These are phyloP conservation scores for Crithidia sp. DNA, from an alignment of 208 protist species.

Conservation along the genomic window DNA sequence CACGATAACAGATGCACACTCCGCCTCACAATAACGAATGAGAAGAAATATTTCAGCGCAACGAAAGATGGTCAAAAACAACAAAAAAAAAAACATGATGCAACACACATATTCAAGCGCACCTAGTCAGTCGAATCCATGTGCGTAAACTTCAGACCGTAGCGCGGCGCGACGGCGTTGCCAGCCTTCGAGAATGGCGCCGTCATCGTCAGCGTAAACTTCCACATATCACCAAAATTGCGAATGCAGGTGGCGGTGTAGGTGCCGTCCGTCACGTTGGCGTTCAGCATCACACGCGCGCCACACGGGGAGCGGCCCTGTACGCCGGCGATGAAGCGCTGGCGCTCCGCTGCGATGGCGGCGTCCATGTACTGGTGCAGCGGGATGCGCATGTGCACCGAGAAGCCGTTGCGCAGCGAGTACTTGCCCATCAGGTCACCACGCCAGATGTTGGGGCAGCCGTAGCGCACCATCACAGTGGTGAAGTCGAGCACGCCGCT, in stretches of 20 bases:
- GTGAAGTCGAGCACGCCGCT: slow-evolving; percentile 69
- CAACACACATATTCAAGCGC: background rate
- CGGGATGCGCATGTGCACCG: slow-evolving; percentile 58
- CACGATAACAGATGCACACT: background rate
- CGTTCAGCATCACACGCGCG: slow-evolving; percentile 57
- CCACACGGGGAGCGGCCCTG: slow-evolving; percentile 62
- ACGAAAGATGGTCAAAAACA: no score
- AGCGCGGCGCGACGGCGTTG: slow-evolving; percentile 20
- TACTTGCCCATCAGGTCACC: slow-evolving; percentile 72
- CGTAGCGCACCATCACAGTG: slow-evolving; percentile 32
- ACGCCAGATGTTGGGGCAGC: slow-evolving; percentile 44
- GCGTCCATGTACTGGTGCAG: slow-evolving; percentile 46
- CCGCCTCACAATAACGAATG: no score
- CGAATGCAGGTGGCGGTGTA: slow-evolving; percentile 48
- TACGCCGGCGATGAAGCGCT: slow-evolving; percentile 62
- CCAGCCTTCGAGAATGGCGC: slow-evolving; percentile 12
- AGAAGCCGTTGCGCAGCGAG: slow-evolving; percentile 45
- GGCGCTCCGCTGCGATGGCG: slow-evolving; percentile 54
- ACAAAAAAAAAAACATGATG: slow-evolving; percentile 7
- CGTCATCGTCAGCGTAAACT: slow-evolving; percentile 56
- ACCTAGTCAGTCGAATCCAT: slow-evolving; percentile 32
- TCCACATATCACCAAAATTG: slow-evolving; percentile 69
- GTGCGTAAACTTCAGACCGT: slow-evolving; percentile 59
- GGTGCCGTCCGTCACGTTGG: slow-evolving; percentile 54
- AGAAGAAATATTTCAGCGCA: no score